Evolutionary conservation across 73 alveolate species (phyloP), one percentile per base, ranked within the genome.

Genomic region (Paramecium sexaurelia): DNA sequence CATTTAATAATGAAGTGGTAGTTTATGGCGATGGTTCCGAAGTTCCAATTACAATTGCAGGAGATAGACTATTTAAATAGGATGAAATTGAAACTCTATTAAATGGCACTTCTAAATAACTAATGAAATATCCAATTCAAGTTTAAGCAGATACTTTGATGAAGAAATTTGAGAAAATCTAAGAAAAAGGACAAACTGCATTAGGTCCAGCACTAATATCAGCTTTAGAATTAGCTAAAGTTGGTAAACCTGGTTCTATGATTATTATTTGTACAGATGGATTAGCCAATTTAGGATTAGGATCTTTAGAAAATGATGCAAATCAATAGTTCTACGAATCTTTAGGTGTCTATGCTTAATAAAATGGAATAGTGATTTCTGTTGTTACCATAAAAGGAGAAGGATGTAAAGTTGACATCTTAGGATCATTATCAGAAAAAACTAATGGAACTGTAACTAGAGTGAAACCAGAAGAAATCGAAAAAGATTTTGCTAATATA

Each of bases 231-330:
- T 47, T 96, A 45, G 97, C 98, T 55, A 91, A 94, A 33, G 75
- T 85, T 75, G 97, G 96, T 8, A 91, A 90, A 57, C 94, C 95
- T 43, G 99, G 99, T 9, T 95, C 99, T 27, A 85, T 71, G 86
- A 97, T 97, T 7, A 93, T 97, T 13, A 78, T 97, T 35, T 97
- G 99, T 85, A 97, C 99, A 37, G 99, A 97, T 94, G 99, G 99
- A 7, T 95, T 97, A 35, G 98, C 99, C 22, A 97, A 97, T 94
- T 95, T 95, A 37, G 99, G 99, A 35, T 87, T 97, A 5, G 99
- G 99, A 15, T 66, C 95, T 55, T 85, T 97, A 55, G 97, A 94
- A 85, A 86, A 57, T 43, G 95, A 84, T 9, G 93, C 91, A 61
- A 94, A 19, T 19, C 67, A 66, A 35, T 92, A 95, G 15, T 97